Evolutionary conservation across 2,329 filamentous ascomycete species (phyloP), one percentile per base, ranked within the genome.

Genomic region (Pleoardoris graminearum): DNA sequence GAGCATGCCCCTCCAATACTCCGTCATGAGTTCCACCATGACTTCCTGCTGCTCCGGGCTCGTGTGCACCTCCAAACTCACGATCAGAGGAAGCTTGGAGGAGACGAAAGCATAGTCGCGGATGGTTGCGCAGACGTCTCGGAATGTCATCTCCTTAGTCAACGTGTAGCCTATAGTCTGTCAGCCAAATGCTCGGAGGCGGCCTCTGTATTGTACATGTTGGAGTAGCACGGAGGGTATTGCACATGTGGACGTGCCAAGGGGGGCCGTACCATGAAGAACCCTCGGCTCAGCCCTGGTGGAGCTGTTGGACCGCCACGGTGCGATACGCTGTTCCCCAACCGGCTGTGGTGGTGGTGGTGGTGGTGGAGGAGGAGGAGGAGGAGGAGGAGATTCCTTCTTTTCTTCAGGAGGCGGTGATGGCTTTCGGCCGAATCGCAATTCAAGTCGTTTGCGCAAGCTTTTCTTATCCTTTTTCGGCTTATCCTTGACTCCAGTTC

Each of bases 1-100:
- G 5, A 97, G 79, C 63, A 88, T 76, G 0, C 83, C 86, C 35
- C 82, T 83, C 91, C 92, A 99, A 58, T 90, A 88, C 61, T 96
- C 85, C 59, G 86, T 86, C 88, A 99, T 97, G 58, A 97, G 96
- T 50, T 89, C 83, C 10, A 96, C 92, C 90, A 97, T 97, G 45
- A 89, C 82, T 58, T 91, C 85, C 72, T 99, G 94, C 72, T 97
- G 93, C 48, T 89, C 85, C 1, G 82, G 77, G 55, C 87, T 84
- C 12, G 91, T 88, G 71, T 97, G 93, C 0, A 97, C 90, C 73
- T 99, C 94, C 5, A 97, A 80, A 70, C 91, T 96, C 59, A 97
- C 85, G 53, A 97, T 95, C 33, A 99, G 78, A 0, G 94, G 94
- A 17, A 96, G 78, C 47, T 89, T 83, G 32, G 67, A 92, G 6